A percentile compares a stretch with the other conserved stretches of the same genome.
Conservation (phyloP, 2,329 filamentous ascomycete genomes). For the Colletotrichum theobromicola region DNA sequence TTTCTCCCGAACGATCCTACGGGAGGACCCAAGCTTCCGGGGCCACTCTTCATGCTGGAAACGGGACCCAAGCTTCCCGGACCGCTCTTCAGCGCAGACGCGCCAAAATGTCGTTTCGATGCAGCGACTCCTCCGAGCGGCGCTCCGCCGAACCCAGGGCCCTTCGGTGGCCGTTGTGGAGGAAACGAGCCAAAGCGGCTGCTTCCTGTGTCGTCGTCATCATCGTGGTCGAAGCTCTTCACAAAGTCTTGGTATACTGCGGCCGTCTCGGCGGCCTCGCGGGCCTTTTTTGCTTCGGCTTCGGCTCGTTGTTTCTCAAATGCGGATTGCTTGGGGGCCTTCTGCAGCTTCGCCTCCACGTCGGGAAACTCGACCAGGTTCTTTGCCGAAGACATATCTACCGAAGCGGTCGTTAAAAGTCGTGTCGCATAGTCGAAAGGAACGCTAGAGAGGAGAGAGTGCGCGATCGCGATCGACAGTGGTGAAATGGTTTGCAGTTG, state of each 20-base stretch:
- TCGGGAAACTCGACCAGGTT: slow-evolving; percentile 68
- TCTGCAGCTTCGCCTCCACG: slow-evolving; percentile 77
- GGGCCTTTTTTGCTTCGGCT: slow-evolving; percentile 83
- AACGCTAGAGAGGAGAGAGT: too few species aligned
- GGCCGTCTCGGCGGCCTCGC: slow-evolving; percentile 86
- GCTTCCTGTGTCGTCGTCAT: slow-evolving; percentile 48
- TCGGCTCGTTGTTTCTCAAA: slow-evolving; percentile 91
- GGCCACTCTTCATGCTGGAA: slow-evolving; percentile 62
- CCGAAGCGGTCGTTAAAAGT: neutral
- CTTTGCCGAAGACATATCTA: slow-evolving; percentile 53
- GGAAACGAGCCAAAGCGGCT: slow-evolving; percentile 13
- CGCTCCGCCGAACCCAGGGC: slow-evolving; percentile 30
- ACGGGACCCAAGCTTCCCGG: slow-evolving; percentile 66
- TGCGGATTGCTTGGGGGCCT: slow-evolving; percentile 81
- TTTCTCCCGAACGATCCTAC: slow-evolving; percentile 58
- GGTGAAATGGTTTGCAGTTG: neutral
- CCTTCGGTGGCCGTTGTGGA: slow-evolving; percentile 1
- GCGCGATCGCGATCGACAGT: neutral
- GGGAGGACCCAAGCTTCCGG: slow-evolving; percentile 64
- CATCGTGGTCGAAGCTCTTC: slow-evolving; percentile 74
- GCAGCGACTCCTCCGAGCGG: slow-evolving; percentile 28
- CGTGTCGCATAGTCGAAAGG: neutral
- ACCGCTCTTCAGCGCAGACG: slow-evolving; percentile 61
- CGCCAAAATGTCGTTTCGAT: slow-evolving; percentile 70
- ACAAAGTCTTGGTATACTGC: slow-evolving; percentile 88